A percentile compares a stretch with the other conserved stretches of the same genome.
These are phyloP conservation scores for Wallemia mellicola DNA, from an alignment of 1,284 basidiomycete species.

Conservation along the genomic window DNA sequence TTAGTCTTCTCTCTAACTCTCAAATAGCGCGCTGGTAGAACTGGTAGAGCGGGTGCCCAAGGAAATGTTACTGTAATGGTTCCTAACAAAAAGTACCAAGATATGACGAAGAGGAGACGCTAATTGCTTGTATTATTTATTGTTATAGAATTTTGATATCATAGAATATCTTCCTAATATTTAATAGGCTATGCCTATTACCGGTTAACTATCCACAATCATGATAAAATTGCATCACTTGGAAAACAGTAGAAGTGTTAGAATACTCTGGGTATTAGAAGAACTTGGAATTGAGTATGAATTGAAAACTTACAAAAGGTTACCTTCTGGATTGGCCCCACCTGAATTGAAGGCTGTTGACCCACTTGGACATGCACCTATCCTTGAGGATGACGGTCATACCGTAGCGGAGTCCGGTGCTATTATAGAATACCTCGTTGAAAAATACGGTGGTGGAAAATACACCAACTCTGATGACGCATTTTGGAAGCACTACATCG, in stretches of 20 bases:
- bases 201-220: too few species aligned
- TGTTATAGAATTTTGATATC: too few species aligned
- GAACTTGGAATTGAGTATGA: not conserved
- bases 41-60: constrained; percentile 31
- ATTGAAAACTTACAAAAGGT: not conserved
- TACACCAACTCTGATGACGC: not conserved
- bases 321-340: not conserved
- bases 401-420: not conserved
- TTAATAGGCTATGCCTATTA: too few species aligned
- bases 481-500: not conserved
- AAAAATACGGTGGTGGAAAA: not conserved
- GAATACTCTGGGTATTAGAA: not conserved
- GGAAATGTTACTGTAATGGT: constrained; percentile 24
- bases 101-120: not conserved
- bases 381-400: not conserved
- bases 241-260: too few species aligned
- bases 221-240: too few species aligned
- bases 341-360: not conserved
- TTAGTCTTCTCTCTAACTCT: not conserved
- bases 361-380: not conserved
- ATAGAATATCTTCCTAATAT: too few species aligned
- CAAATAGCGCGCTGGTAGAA: constrained; percentile 32
- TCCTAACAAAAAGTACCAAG: not conserved
- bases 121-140: not conserved
- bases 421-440: not conserved